These are phyloP conservation scores for Colletotrichum karsti DNA, from an alignment of 2,329 filamentous ascomycete genomes.

Conservation along the genomic window DNA sequence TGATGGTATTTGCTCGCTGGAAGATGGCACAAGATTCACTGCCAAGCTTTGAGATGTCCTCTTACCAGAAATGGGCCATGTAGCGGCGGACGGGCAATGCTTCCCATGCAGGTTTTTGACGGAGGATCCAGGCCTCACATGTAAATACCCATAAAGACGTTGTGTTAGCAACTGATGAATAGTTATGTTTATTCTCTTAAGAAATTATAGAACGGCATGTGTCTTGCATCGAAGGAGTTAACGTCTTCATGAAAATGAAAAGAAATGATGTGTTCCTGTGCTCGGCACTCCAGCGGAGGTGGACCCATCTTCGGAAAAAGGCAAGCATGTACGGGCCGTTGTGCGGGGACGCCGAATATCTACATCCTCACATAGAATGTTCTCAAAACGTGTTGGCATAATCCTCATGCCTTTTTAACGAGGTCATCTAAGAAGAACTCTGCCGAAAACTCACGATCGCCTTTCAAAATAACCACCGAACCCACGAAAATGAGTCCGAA, in stretches of 20 bases:
- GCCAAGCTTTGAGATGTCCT: constrained; percentile 11
- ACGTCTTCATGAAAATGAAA: no score
- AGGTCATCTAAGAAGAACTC: no score
- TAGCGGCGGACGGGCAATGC: neutral
- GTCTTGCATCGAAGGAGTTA: no score
- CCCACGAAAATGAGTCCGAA: neutral
- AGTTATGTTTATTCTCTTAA: neutral
- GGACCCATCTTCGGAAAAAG: neutral
- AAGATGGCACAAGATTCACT: neutral
- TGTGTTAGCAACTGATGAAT: neutral
- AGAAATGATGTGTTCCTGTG: no score
- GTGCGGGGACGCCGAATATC: neutral
- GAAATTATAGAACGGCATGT: no score
- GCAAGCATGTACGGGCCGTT: neutral
- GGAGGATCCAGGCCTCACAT: constrained; percentile 3
- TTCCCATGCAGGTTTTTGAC: no score
- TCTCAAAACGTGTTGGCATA: no score
- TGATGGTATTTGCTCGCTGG: constrained; percentile 39
- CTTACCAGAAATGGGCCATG: neutral
- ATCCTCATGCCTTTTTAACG: no score
- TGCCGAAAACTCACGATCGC: no score
- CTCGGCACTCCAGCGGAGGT: no score
- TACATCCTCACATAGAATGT: no score
- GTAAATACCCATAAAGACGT: neutral
- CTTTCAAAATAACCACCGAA: neutral